Evolutionary conservation across 1,284 basidiomycete genomes (phyloP), one percentile per base, ranked within the genome.

Genomic region (Violaceomyces palustris): DNA sequence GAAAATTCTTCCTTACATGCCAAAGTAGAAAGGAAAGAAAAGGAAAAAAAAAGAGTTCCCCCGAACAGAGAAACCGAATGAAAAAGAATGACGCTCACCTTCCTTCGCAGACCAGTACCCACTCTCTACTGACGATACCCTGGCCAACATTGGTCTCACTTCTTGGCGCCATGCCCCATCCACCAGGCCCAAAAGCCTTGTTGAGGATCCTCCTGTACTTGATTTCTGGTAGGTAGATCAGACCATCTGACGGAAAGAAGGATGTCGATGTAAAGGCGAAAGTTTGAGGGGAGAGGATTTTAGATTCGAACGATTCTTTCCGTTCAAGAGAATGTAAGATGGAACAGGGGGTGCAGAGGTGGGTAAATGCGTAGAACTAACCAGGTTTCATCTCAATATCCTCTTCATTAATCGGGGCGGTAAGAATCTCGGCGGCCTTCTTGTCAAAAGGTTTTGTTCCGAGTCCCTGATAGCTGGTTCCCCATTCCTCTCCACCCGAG

Each of bases 191-290:
- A 67, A 98, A 97, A 0, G 93, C 90, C 55, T 80, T 83, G 78
- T 97, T 97, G 34, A 97, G 76, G 28, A 91, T 85, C 12, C 93
- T 82, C n/a, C 93, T 82, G 72, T 97, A 98, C 74, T 97, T 94
- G 73, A 97, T 98, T 74, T 97, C 93, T 19, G 93, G 93, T 9
- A 98, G 82, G 76, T 96, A 98, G 23, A 97, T 78, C 25, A 98
- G 79, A 3, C 93, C 93, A 63, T 97, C 93, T 90, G 63, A n/a
- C 3, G 35, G 14, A 14, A 33, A 9, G 35, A 17, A 23, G 35
- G 21, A 10, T 7, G 25, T 19, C 17, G 21, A 17, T 12, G 17
- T 17, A 6, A 19, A 31, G 10, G 18, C 6, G 19, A 1, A 7
- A 25, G 18, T 40, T 40, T 21, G 39, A 17, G 34, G n/a, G n/a